Conservation (phyloP, 163 green algal species). For the Volvox carteri region DNA sequence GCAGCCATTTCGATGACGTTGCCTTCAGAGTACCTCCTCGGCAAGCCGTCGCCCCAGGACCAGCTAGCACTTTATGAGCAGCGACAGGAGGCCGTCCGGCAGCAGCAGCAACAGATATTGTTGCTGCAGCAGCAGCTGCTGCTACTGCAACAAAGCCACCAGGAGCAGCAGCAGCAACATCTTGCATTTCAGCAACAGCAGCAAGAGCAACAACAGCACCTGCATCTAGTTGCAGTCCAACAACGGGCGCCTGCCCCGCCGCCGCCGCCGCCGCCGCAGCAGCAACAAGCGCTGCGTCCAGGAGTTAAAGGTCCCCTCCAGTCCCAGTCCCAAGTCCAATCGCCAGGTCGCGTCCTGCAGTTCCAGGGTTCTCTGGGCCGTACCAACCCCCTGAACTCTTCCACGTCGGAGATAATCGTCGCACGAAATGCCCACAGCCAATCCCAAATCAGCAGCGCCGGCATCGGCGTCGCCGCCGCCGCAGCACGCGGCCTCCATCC, state of each 20-base stretch:
- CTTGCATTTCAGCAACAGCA: not conserved
- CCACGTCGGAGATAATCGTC: too few relatives aligned
- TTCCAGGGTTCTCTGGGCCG: not conserved
- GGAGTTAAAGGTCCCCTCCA: too few relatives aligned
- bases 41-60: not conserved
- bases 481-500: slow-evolving; percentile 1
- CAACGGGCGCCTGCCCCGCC: not conserved
- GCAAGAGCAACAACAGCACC: not conserved
- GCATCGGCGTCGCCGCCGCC: not conserved
- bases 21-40: slow-evolving; percentile 10
- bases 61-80: not conserved
- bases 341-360: not conserved
- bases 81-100: not conserved
- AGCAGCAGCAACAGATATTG: not conserved
- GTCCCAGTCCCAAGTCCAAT: not conserved
- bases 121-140: not conserved
- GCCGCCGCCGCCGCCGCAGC: not conserved
- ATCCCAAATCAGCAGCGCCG: too few relatives aligned
- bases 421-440: too few relatives aligned
- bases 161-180: not conserved
- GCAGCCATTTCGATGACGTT: slow-evolving; percentile 3
- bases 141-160: not conserved
- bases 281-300: too few relatives aligned
- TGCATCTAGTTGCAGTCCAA: not conserved
- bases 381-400: too few relatives aligned